A percentile compares a stretch with the other conserved stretches of the same genome.
Evolutionary conservation across 2,329 filamentous ascomycete genomes (phyloP).

Genomic region (Diaporthe caulivora): DNA sequence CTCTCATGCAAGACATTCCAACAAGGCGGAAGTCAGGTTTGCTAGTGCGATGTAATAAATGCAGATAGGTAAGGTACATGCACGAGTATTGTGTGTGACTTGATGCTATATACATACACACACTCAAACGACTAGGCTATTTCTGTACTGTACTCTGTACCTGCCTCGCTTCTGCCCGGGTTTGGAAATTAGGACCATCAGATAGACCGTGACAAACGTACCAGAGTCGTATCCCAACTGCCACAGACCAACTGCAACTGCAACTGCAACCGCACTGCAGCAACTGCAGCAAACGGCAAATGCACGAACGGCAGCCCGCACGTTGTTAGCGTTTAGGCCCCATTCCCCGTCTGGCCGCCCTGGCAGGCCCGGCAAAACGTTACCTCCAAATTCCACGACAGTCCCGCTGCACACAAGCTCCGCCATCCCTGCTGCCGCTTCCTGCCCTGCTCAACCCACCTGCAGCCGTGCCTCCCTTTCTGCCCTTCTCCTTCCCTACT

Average conservation of each 20-base stretch:
- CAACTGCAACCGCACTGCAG: neutral
- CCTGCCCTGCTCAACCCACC: neutral
- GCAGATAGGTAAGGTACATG: neutral
- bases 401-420: slow-evolving; percentile 22
- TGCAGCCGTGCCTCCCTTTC: slow-evolving; percentile 1
- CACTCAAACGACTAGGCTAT: neutral
- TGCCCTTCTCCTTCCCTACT: neutral
- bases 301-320: neutral
- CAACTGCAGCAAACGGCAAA: neutral
- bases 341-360: slow-evolving; percentile 7
- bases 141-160: no score
- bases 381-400: neutral
- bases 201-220: no score
- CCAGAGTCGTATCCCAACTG: no score
- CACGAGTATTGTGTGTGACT: neutral
- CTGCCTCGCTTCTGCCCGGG: neutral
- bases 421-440: neutral
- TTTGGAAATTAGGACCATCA: no score
- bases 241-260: neutral
- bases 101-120: neutral
- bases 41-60: neutral
- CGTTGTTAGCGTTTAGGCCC: slow-evolving; percentile 15
- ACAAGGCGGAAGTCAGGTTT: slow-evolving; percentile 10
- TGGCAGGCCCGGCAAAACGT: slow-evolving; percentile 18
- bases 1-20: slow-evolving; percentile 29